A percentile compares a stretch with the other conserved stretches of the same genome.
phyloP scores from a whole-genome alignment of 306 rosid species.

The Acacia confusa region DNA sequence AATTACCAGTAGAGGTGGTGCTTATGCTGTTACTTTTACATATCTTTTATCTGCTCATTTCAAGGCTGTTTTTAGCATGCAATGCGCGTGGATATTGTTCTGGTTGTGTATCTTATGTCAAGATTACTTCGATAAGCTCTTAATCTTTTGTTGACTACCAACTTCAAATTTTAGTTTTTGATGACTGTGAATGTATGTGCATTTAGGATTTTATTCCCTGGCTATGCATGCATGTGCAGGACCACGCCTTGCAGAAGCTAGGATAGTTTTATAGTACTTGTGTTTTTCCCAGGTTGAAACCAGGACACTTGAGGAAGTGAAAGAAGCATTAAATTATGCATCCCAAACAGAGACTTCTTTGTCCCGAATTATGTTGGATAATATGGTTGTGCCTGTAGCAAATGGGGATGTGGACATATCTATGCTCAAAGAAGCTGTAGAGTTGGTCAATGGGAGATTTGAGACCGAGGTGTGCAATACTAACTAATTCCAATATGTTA shows the following conservation, averaged over 20 bases:
- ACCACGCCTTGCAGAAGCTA: slow-evolving; percentile 5
- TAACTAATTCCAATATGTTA: background rate
- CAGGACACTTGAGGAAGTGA: slow-evolving; percentile 82
- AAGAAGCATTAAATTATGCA: slow-evolving; percentile 66
- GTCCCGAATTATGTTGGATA: slow-evolving; percentile 93
- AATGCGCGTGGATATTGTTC: background rate
- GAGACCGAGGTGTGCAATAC: slow-evolving; percentile 73
- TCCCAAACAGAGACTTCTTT: slow-evolving; percentile 71
- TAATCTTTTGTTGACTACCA: background rate
- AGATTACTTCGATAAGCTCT: background rate
- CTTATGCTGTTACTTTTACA: slow-evolving; percentile 18
- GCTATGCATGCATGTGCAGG: slow-evolving; percentile 13
- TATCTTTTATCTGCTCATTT: slow-evolving; percentile 27
- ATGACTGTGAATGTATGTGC: slow-evolving; percentile 3
- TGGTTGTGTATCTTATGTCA: slow-evolving; percentile 17
- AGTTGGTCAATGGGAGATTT: slow-evolving; percentile 66
- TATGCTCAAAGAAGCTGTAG: slow-evolving; percentile 84
- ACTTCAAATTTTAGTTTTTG: background rate
- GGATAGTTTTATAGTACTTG: slow-evolving; percentile 21
- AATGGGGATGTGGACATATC: slow-evolving; percentile 75
- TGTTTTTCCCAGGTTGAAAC: slow-evolving; percentile 75
- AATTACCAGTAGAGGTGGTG: slow-evolving; percentile 82
- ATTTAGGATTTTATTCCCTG: slow-evolving; percentile 1
- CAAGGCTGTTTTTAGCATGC: slow-evolving; percentile 1
- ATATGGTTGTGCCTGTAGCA: slow-evolving; percentile 84